A percentile compares a stretch with the other conserved stretches of the same genome.
Conservation (phyloP, 106 monocot species). For the Chionographis japonica region DNA sequence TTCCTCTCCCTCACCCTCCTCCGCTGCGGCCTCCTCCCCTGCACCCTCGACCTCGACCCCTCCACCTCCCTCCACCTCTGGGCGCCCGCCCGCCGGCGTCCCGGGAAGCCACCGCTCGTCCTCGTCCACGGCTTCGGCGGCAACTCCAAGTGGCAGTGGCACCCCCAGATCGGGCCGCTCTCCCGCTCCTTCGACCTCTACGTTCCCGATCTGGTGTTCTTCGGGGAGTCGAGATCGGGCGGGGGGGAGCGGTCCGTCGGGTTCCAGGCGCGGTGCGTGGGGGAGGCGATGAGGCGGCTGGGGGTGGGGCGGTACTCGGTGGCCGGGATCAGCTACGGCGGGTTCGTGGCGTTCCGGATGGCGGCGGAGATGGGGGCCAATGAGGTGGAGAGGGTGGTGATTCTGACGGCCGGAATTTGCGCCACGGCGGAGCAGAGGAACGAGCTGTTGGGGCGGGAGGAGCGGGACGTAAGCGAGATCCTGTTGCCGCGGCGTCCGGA, state of each 20-base stretch:
- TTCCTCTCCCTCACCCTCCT: constrained; percentile 22
- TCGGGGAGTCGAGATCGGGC: constrained; percentile 30
- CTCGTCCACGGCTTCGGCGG: constrained; percentile 69
- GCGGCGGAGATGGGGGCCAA: constrained; percentile 27
- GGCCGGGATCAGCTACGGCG: constrained; percentile 57
- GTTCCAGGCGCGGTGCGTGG: constrained; percentile 45
- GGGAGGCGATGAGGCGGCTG: constrained; percentile 31
- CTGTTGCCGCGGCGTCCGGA: constrained; percentile 49
- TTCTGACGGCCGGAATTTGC: constrained; percentile 41
- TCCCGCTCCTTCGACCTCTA: constrained; percentile 47
- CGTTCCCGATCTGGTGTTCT: constrained; percentile 61
- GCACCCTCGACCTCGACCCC: constrained; percentile 3
- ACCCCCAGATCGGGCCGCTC: constrained; percentile 30
- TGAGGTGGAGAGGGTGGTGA: constrained; percentile 35
- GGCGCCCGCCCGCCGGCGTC: constrained; percentile 16
- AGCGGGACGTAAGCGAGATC: constrained; percentile 39
- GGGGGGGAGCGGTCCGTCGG: constrained; percentile 23
- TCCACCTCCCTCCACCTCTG: constrained; percentile 37
- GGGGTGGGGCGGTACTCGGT: constrained; percentile 38
- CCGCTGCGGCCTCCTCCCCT: constrained; percentile 6
- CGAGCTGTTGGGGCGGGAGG: constrained; percentile 38
- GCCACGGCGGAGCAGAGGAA: constrained; percentile 21
- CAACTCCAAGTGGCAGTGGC: constrained; percentile 56
- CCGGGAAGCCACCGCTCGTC: constrained; percentile 23
- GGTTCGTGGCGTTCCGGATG: constrained; percentile 62